Evolutionary conservation across 2,329 filamentous ascomycete genomes (phyloP).

Genomic region (Colletotrichum plurivorum): DNA sequence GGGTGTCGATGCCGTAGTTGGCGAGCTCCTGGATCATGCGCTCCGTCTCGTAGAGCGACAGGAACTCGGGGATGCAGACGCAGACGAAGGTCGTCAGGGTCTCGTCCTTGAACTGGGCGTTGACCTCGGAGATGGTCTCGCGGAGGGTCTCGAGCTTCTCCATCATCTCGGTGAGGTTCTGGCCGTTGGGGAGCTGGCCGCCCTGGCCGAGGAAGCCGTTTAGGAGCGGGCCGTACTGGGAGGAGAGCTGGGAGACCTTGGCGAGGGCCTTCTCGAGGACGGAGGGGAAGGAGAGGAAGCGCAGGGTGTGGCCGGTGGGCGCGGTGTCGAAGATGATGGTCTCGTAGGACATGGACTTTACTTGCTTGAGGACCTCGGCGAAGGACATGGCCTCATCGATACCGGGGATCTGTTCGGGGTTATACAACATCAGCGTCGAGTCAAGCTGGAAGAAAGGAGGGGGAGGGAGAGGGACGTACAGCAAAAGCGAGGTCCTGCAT

Average conservation of each 20-base stretch:
- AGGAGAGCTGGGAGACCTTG: conserved; percentile 93
- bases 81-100: conserved; percentile 97
- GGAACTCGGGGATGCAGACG: conserved; percentile 97
- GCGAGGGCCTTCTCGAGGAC: conserved; percentile 99
- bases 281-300: conserved; percentile 98
- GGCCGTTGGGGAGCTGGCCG: conserved; percentile 85
- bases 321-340: conserved; percentile 99
- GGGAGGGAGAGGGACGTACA: conserved; percentile 64
- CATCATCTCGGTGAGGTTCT: conserved; percentile 92
- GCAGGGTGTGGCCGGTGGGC: conserved; percentile 96
- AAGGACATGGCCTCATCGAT: conserved; percentile 99
- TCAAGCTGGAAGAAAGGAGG: conserved; percentile 7
- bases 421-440: not conserved
- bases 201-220: conserved; percentile 91
- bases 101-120: conserved; percentile 97
- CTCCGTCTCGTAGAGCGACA: conserved; percentile 98
- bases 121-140: conserved; percentile 94
- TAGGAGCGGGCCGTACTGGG: conserved; percentile 95
- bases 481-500: conserved; percentile 99
- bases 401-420: conserved; percentile 83
- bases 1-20: conserved; percentile 94
- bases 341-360: conserved; percentile 98
- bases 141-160: conserved; percentile 94
- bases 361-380: conserved; percentile 98
- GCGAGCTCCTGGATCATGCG: conserved; percentile 99